phyloP scores from a whole-genome alignment of 164 flowering plant species.

The Vitis riparia region DNA sequence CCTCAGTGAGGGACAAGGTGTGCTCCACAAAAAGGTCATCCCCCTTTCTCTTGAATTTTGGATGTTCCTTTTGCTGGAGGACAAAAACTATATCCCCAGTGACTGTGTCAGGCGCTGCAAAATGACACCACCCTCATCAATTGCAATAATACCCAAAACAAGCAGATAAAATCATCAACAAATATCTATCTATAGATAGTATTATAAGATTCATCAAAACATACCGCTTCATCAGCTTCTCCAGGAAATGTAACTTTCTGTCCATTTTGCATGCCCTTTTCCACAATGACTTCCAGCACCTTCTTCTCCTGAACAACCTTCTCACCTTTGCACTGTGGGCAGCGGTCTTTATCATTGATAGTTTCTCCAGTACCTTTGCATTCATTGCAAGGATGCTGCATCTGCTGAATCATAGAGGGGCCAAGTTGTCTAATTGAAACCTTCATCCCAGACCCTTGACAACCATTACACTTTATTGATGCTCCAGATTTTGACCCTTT shows the following conservation, averaged over 20 bases:
- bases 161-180: background rate
- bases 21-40: slow-evolving; percentile 83
- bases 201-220: background rate
- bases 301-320: slow-evolving; percentile 89
- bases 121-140: background rate
- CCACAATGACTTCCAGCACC: slow-evolving; percentile 80
- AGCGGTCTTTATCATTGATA: slow-evolving; percentile 75
- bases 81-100: slow-evolving; percentile 90
- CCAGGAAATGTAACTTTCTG: slow-evolving; percentile 89
- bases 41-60: slow-evolving; percentile 82
- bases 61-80: slow-evolving; percentile 84
- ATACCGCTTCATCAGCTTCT: slow-evolving; percentile 91
- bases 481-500: slow-evolving; percentile 90
- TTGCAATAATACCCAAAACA: background rate
- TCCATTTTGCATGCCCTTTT: slow-evolving; percentile 89
- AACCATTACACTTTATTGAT: slow-evolving; percentile 68
- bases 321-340: slow-evolving; percentile 86
- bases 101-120: slow-evolving; percentile 88
- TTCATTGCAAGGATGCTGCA: slow-evolving; percentile 88
- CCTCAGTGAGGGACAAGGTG: slow-evolving; percentile 69
- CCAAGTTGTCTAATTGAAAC: slow-evolving; percentile 83
- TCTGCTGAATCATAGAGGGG: slow-evolving; percentile 88
- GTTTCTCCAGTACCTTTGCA: slow-evolving; percentile 88
- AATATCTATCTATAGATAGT: no score
- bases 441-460: slow-evolving; percentile 86